A percentile compares a stretch with the other conserved stretches of the same genome.
phyloP scores from a whole-genome alignment of 2,329 filamentous ascomycete genomes.

The Leptodontidium sp. region DNA sequence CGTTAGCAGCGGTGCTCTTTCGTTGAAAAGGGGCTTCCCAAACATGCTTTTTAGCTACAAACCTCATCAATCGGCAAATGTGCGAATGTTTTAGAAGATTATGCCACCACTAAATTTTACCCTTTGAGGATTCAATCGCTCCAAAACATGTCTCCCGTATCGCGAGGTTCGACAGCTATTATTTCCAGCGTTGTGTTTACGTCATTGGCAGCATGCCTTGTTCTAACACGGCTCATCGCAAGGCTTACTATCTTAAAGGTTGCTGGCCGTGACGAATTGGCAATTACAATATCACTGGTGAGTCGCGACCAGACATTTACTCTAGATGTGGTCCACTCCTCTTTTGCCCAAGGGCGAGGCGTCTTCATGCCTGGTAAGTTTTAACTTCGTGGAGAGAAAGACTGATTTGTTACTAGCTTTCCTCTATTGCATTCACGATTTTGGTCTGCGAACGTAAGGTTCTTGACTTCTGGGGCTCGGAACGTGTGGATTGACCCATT shows the following conservation, averaged over 20 bases:
- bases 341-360: background rate
- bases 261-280: constrained; percentile 6
- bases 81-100: background rate
- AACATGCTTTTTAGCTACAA: constrained; percentile 1
- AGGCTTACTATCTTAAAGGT: constrained; percentile 14
- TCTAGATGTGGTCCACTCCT: background rate
- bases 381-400: constrained; percentile 13
- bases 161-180: constrained; percentile 13
- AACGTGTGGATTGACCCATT: background rate
- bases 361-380: constrained; percentile 4
- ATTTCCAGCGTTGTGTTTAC: constrained; percentile 15
- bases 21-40: background rate
- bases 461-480: constrained; percentile 7
- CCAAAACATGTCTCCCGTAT: constrained; percentile 1
- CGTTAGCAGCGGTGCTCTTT: background rate
- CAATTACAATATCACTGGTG: constrained; percentile 2
- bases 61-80: background rate
- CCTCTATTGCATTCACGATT: constrained; percentile 4
- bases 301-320: constrained; percentile 8
- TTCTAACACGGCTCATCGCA: constrained; percentile 14
- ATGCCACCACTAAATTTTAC: background rate
- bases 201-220: constrained; percentile 14
- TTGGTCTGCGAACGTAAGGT: constrained; percentile 10
- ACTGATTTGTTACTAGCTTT: constrained; percentile 15
- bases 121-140: background rate